These are phyloP conservation scores for Candida freyschussii DNA, from an alignment of 1,139 yeast genomes.

Conservation along the genomic window DNA sequence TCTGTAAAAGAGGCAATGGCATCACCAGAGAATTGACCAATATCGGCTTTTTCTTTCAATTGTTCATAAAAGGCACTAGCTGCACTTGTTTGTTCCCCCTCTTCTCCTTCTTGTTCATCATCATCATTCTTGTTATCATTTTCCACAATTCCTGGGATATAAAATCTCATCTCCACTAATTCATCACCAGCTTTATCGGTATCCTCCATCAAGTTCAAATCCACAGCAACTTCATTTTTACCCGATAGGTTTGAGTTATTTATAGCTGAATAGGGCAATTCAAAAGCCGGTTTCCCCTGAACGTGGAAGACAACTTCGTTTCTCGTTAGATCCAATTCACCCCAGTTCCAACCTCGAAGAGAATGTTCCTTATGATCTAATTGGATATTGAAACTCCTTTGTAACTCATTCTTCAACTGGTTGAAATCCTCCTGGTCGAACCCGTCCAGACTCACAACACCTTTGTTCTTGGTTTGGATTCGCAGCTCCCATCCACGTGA, in stretches of 20 bases:
- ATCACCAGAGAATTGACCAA: constrained; percentile 93
- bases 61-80: constrained; percentile 88
- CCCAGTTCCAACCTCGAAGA: constrained; percentile 99
- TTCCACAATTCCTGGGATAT: constrained; percentile 72
- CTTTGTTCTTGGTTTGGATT: constrained; percentile 82
- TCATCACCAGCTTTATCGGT: constrained; percentile 81
- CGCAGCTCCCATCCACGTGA: constrained; percentile 87
- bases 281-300: constrained; percentile 87
- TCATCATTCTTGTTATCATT: constrained; percentile 31
- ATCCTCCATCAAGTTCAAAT: constrained; percentile 60
- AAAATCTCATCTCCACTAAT: constrained; percentile 88
- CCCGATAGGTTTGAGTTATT: constrained; percentile 90
- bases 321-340: constrained; percentile 85
- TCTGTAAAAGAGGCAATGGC: constrained; percentile 95
- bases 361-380: constrained; percentile 88
- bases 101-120: constrained; percentile 34
- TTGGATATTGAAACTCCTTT: constrained; percentile 64
- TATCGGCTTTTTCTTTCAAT: constrained; percentile 90
- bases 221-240: constrained; percentile 89
- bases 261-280: constrained; percentile 76
- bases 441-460: constrained; percentile 86
- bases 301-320: constrained; percentile 85
- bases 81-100: constrained; percentile 56
- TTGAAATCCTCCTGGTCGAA: constrained; percentile 80
- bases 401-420: constrained; percentile 76